A percentile compares a stretch with the other conserved stretches of the same genome.
Evolutionary conservation across 2,329 filamentous ascomycete genomes (phyloP).

Genomic region (Talaromyces funiculosus): DNA sequence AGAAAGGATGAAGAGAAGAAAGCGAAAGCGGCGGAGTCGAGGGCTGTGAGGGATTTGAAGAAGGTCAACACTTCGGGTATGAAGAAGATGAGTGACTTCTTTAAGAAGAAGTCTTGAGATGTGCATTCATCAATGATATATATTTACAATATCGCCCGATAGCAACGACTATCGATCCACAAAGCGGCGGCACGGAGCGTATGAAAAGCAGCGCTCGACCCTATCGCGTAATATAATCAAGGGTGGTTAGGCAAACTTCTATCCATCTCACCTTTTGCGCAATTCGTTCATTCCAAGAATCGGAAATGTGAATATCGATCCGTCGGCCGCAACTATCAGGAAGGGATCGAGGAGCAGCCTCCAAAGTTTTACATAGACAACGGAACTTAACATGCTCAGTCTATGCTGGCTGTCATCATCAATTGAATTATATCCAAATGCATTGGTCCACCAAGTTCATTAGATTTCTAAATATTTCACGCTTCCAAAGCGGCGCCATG

Average conservation of each 20-base stretch:
- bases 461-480: not conserved
- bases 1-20: constrained; percentile 82
- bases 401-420: not conserved
- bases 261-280: too few species aligned
- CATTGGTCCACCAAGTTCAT: not conserved
- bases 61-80: constrained; percentile 91
- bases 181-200: not conserved
- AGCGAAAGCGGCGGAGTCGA: constrained; percentile 69
- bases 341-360: not conserved
- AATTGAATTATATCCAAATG: constrained; percentile 1
- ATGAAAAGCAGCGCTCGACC: too few species aligned
- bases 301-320: not conserved
- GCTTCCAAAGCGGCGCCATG: constrained; percentile 11
- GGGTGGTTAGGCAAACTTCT: too few species aligned
- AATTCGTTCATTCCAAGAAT: not conserved
- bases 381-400: not conserved
- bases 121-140: not conserved
- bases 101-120: constrained; percentile 44
- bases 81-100: constrained; percentile 96
- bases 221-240: too few species aligned
- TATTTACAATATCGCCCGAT: not conserved
- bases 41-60: constrained; percentile 70
- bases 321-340: not conserved
- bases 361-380: not conserved
- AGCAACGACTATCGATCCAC: not conserved